phyloP scores from a whole-genome alignment of 2,329 filamentous ascomycete genomes.

The Chalara sp. region DNA sequence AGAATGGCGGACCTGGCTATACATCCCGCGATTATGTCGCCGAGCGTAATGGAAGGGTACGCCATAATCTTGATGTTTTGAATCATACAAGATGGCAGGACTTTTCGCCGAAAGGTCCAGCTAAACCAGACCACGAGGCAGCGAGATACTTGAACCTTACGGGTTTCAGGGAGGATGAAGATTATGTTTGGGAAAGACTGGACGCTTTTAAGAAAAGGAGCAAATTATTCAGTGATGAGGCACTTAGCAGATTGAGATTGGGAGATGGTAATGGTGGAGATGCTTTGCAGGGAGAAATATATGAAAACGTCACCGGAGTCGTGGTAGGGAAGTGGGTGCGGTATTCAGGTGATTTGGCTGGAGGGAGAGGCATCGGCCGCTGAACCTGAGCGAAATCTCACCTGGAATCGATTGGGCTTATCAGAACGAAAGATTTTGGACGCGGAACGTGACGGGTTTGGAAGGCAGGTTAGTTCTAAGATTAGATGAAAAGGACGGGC shows the following conservation, averaged over 20 bases:
- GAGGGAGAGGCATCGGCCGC: conserved; percentile 30
- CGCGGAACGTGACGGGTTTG: conserved; percentile 71
- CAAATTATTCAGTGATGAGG: conserved; percentile 51
- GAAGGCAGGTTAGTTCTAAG: conserved; percentile 65
- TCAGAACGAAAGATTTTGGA: conserved; percentile 51
- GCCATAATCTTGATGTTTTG: conserved; percentile 44
- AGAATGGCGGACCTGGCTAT: conserved; percentile 29
- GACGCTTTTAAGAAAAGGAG: conserved; percentile 58
- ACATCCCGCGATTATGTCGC: conserved; percentile 36
- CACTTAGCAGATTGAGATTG: conserved; percentile 28
- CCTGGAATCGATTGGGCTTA: conserved; percentile 58
- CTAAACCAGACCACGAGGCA: conserved; percentile 16
- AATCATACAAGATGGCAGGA: conserved; percentile 54
- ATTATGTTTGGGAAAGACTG: conserved; percentile 72
- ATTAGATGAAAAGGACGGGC: conserved; percentile 43
- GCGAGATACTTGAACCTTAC: conserved; percentile 60
- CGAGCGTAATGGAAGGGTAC: conserved; percentile 44
- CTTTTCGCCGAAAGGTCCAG: conserved; percentile 39
- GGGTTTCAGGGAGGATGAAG: conserved; percentile 68
- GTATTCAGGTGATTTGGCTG: conserved; percentile 16
- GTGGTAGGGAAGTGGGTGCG: conserved; percentile 25
- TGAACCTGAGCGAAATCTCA: conserved; percentile 59
- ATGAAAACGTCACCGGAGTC: conserved; percentile 28
- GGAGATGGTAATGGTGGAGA: conserved; percentile 8
- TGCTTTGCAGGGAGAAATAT: conserved; percentile 14